Conservation (phyloP, 495 filamentous ascomycete species). For the Daldinia caldariorum region DNA sequence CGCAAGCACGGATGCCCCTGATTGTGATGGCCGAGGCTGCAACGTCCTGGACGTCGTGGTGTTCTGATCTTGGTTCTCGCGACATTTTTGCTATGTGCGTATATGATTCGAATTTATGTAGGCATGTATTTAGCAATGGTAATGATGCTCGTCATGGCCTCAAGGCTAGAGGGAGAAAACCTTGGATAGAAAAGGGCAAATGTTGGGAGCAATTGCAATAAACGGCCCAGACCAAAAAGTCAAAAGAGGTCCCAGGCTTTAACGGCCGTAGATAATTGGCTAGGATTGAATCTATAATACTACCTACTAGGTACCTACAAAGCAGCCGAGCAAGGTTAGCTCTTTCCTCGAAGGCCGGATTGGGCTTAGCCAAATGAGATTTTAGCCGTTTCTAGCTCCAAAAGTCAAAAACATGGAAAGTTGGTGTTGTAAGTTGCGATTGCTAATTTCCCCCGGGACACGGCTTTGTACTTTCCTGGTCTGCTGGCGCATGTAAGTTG, state of each 20-base stretch:
- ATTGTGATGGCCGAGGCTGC: not conserved
- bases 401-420: too few relatives aligned
- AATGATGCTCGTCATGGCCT: conserved; percentile 19
- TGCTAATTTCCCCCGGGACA: conserved; percentile 36
- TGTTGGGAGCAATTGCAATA: conserved; percentile 12
- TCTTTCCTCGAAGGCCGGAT: conserved; percentile 18
- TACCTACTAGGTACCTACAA: too few relatives aligned
- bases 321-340: conserved; percentile 22
- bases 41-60: conserved; percentile 20
- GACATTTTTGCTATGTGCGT: conserved; percentile 9
- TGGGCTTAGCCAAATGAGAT: conserved; percentile 16
- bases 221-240: conserved; percentile 7
- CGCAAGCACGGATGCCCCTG: not conserved
- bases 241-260: not conserved
- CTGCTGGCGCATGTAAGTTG: conserved; percentile 18
- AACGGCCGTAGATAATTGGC: conserved; percentile 27
- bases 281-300: conserved; percentile 27
- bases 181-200: conserved; percentile 1
- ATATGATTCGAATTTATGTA: not conserved
- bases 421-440: conserved; percentile 9
- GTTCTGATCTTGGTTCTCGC: conserved; percentile 9
- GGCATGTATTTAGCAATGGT: conserved; percentile 3
- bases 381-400: conserved; percentile 25
- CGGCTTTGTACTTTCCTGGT: conserved; percentile 24
- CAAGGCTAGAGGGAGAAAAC: not conserved